phyloP scores from a whole-genome alignment of 1,284 basidiomycete genomes.

The Butyriboletus appendiculatus region DNA sequence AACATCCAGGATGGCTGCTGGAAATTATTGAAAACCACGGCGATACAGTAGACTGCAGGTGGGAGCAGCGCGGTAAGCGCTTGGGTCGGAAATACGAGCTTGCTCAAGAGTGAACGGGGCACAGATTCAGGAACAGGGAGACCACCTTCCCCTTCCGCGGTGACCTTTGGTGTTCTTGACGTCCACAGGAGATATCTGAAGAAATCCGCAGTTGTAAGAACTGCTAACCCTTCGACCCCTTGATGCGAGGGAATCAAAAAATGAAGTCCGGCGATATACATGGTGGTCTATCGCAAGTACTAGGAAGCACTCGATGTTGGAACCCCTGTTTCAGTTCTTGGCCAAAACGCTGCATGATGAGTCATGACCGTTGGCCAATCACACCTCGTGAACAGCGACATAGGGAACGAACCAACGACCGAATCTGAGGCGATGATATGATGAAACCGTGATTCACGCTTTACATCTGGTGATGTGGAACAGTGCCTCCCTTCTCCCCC shows the following conservation, averaged over 20 bases:
- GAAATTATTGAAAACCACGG: conserved; percentile 31
- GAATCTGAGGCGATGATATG: not conserved
- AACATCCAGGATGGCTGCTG: conserved; percentile 37
- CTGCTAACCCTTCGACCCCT: conserved; percentile 32
- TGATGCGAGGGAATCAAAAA: conserved; percentile 18
- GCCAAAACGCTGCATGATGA: conserved; percentile 19
- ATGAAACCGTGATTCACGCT: not conserved
- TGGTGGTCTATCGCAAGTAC: conserved; percentile 18
- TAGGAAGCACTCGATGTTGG: not conserved
- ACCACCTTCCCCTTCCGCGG: conserved; percentile 18
- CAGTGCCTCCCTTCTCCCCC: not conserved
- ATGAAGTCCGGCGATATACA: conserved; percentile 34
- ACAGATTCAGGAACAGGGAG: conserved; percentile 18
- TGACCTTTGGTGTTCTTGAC: conserved; percentile 1
- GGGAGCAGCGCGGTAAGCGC: conserved; percentile 22
- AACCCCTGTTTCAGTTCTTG: conserved; percentile 20
- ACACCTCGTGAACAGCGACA: not conserved
- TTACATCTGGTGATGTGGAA: not conserved
- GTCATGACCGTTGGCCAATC: conserved; percentile 16
- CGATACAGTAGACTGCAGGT: conserved; percentile 28
- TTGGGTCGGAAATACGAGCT: conserved; percentile 33
- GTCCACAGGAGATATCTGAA: conserved; percentile 18
- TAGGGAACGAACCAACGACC: not conserved
- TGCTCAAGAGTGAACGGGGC: conserved; percentile 22
- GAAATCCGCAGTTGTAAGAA: conserved; percentile 24